Conservation (phyloP, 257 asterid genomes). For the Fraxinus cuspidata region DNA sequence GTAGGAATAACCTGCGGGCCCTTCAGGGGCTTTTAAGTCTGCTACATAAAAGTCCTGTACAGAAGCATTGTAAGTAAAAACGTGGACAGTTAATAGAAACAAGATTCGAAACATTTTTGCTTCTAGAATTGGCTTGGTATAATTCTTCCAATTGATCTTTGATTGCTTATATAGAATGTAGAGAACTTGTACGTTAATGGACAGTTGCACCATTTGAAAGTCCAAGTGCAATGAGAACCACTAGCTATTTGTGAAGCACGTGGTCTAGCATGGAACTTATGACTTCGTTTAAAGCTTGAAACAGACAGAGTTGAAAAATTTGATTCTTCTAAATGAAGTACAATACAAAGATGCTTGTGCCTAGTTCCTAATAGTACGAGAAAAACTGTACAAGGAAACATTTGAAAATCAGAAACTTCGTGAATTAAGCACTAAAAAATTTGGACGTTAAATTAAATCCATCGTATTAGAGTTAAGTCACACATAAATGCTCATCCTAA, state of each 20-base stretch:
- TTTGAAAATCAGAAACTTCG: no score
- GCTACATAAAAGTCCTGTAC: constrained; percentile 77
- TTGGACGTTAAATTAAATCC: no score
- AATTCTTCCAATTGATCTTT: background rate
- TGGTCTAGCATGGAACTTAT: background rate
- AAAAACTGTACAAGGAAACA: background rate
- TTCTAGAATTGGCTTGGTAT: background rate
- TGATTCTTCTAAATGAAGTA: no score
- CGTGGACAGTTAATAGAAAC: constrained; percentile 35
- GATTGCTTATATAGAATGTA: background rate
- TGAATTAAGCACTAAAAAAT: no score
- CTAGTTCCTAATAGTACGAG: background rate
- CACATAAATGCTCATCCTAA: no score
- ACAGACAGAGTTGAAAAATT: background rate
- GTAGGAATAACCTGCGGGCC: constrained; percentile 76
- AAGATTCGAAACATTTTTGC: constrained; percentile 38
- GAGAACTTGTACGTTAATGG: background rate
- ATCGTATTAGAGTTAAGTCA: no score
- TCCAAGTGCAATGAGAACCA: background rate
- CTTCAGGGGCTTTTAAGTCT: constrained; percentile 44
- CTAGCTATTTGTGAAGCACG: background rate
- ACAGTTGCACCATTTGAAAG: background rate
- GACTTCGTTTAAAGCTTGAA: background rate
- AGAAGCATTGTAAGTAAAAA: constrained; percentile 39
- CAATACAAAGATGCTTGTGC: no score